Evolutionary conservation across 345 rosid species (phyloP).

Genomic region (Eucalyptus decipiens): DNA sequence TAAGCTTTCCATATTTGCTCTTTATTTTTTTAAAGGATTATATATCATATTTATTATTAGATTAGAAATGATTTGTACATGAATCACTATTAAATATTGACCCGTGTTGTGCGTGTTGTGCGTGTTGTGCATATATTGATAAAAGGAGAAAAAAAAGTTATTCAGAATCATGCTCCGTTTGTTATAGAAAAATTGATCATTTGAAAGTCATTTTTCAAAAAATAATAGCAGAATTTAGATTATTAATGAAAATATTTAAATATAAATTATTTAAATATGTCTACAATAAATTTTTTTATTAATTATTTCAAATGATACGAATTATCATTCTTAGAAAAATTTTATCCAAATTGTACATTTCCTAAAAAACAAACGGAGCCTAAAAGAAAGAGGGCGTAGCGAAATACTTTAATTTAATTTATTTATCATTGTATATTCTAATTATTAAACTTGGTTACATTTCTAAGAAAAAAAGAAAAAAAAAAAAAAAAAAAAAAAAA

Average conservation of each 20-base stretch:
- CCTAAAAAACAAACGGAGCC: rapidly evolving
- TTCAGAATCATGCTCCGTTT: rapidly evolving
- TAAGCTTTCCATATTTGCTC: rapidly evolving
- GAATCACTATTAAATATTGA: neutral
- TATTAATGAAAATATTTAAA: too few species aligned
- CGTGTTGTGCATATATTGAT: rapidly evolving
- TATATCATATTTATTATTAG: rapidly evolving
- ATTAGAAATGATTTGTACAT: rapidly evolving
- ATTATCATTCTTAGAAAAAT: rapidly evolving
- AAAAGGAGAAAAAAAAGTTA: neutral
- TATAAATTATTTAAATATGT: too few species aligned
- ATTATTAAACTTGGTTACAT: neutral
- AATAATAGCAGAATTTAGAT: too few species aligned
- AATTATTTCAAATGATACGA: rapidly evolving
- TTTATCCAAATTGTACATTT: rapidly evolving
- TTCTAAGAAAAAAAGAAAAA: neutral
- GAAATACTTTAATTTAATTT: neutral
- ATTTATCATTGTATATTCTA: neutral
- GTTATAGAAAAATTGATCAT: rapidly evolving
- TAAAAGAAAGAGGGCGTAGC: neutral
- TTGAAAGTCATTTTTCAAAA: too few species aligned
- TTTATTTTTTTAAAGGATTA: neutral
- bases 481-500: neutral
- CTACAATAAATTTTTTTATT: rapidly evolving
- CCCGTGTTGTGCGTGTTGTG: too few species aligned